These are phyloP conservation scores for Choanephora cucurbitarum DNA, from an alignment of 371 early-diverging fungal species.

Conservation along the genomic window DNA sequence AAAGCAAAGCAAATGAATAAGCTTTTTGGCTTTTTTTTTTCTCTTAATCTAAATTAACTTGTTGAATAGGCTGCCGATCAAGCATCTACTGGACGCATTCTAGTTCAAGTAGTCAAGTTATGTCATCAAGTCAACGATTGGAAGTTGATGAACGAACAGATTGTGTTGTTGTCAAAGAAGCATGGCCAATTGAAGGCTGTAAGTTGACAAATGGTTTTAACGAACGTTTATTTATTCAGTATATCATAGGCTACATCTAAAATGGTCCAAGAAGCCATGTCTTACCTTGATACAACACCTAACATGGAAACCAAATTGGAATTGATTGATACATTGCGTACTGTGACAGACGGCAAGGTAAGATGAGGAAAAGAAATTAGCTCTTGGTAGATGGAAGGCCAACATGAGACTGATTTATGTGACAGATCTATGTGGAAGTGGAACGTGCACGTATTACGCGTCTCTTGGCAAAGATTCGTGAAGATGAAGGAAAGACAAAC, in stretches of 20 bases:
- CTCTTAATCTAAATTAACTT: neutral
- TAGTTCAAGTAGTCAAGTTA: slow-evolving; percentile 78
- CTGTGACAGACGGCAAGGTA: slow-evolving; percentile 97
- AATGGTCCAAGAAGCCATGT: slow-evolving; percentile 95
- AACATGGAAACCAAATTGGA: slow-evolving; percentile 83
- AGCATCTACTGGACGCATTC: slow-evolving; percentile 84
- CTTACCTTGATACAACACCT: slow-evolving; percentile 81
- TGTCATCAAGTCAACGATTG: slow-evolving; percentile 79
- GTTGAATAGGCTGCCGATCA: slow-evolving; percentile 75
- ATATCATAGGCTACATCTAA: slow-evolving; percentile 91
- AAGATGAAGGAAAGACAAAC: slow-evolving; percentile 85
- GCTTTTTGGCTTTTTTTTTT: no score
- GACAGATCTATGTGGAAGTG: slow-evolving; percentile 94
- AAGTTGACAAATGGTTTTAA: no score
- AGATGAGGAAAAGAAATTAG: slow-evolving; percentile 3
- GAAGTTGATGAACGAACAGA: slow-evolving; percentile 87
- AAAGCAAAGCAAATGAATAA: neutral
- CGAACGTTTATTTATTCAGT: neutral
- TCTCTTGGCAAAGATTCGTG: slow-evolving; percentile 84
- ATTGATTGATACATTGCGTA: slow-evolving; percentile 91
- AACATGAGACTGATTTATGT: neutral
- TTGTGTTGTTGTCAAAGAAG: slow-evolving; percentile 91
- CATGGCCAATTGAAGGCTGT: slow-evolving; percentile 94
- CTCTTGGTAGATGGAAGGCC: no score
- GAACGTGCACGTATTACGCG: slow-evolving; percentile 95